Conservation (phyloP, 495 filamentous ascomycete genomes). For the Hypoxylon trugodes region DNA sequence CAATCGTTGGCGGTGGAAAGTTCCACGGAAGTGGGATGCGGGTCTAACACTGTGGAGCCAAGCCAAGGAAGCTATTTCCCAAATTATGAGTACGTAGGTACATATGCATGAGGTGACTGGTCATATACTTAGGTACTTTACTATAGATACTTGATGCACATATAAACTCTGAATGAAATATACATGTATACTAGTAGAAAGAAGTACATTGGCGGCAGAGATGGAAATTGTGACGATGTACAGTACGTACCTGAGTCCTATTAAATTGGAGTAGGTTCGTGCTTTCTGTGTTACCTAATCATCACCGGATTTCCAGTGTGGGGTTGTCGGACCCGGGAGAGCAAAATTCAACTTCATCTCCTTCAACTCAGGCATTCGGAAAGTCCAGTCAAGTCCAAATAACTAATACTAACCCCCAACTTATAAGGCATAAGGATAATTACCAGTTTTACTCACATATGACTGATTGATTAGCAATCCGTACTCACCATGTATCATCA, state of each 20-base stretch:
- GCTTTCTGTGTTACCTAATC: neutral
- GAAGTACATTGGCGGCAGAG: too few relatives aligned
- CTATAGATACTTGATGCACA: too few relatives aligned
- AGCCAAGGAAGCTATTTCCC: neutral
- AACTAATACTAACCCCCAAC: neutral
- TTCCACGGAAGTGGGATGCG: constrained; percentile 29
- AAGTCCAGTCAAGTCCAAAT: neutral
- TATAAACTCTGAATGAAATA: too few relatives aligned
- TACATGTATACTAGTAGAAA: neutral
- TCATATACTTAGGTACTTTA: neutral
- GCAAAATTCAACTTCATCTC: constrained; percentile 25
- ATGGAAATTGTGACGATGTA: too few relatives aligned
- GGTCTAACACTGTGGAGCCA: neutral
- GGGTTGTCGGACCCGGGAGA: neutral
- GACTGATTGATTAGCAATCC: too few relatives aligned
- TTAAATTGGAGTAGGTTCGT: too few relatives aligned
- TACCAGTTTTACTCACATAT: too few relatives aligned
- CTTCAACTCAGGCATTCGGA: neutral
- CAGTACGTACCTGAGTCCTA: neutral
- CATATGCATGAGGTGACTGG: neutral
- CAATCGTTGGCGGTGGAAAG: constrained; percentile 21
- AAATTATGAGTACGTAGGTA: neutral
- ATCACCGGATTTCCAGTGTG: constrained; percentile 10
- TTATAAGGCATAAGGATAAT: neutral
- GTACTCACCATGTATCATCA: too few relatives aligned